Conservation (phyloP, 1,284 basidiomycete genomes). For the Flammula alnicola region DNA sequence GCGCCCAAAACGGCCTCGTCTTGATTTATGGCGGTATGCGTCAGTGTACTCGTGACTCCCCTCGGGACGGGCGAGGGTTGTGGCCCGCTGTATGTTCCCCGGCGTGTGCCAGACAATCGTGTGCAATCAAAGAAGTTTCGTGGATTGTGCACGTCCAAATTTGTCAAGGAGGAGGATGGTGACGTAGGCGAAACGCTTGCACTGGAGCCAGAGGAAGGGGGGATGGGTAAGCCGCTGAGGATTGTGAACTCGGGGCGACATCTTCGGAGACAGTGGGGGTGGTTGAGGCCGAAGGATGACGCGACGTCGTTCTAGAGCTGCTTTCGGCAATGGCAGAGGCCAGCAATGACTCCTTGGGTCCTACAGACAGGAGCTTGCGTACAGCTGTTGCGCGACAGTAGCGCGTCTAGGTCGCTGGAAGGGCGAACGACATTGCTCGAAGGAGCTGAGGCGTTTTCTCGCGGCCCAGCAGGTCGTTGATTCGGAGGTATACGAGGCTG, state of each 20-base stretch:
- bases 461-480: slow-evolving; percentile 18
- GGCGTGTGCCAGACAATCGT: slow-evolving; percentile 25
- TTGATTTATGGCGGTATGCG: slow-evolving; percentile 1
- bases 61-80: slow-evolving; percentile 11
- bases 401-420: slow-evolving; percentile 22
- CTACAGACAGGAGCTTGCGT: slow-evolving; percentile 24
- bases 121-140: slow-evolving; percentile 27
- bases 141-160: slow-evolving; percentile 26
- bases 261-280: slow-evolving; percentile 22
- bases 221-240: slow-evolving; percentile 12
- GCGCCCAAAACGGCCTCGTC: slow-evolving; percentile 6
- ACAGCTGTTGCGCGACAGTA: slow-evolving; percentile 29
- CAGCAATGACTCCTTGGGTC: slow-evolving; percentile 5
- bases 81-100: slow-evolving; percentile 25
- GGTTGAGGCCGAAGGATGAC: slow-evolving; percentile 16
- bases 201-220: slow-evolving; percentile 1
- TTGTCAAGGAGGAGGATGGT: slow-evolving; percentile 11
- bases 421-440: slow-evolving; percentile 10
- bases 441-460: slow-evolving; percentile 18
- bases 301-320: slow-evolving; percentile 7
- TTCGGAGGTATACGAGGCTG: slow-evolving; percentile 1
- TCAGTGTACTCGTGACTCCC: not conserved
- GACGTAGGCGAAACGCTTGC: slow-evolving; percentile 19
- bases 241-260: slow-evolving; percentile 9
- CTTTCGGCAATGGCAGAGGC: slow-evolving; percentile 1